Evolutionary conservation across 2,329 filamentous ascomycete species (phyloP), one percentile per base, ranked within the genome.

Genomic region (Lasiodiplodia sp.): DNA sequence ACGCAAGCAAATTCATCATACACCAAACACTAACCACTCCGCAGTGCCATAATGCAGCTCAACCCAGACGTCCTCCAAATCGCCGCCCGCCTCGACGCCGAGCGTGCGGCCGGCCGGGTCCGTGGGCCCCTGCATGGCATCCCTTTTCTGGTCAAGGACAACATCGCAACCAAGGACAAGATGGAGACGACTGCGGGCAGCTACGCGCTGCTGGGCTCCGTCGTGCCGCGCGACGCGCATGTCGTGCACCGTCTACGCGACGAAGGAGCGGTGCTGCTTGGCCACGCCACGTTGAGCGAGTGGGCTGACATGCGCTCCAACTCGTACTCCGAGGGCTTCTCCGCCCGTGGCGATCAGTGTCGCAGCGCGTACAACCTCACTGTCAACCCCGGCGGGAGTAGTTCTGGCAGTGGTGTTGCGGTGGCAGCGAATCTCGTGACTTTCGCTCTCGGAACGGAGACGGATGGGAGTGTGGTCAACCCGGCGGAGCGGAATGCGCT

Each of bases 101-200:
- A 93, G 78, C 85, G 91, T 21, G 74, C 76, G 14, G 73, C 79
- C 1, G 89, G 89, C 28, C 82, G 80, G 49, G 77, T 89, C 11
- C 85, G 89, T n/a, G 86, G 90, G 1, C 87, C 88, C 0, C 83
- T 94, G 1, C 91, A 94, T 75, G 91, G 91, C 3, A 92, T 94
- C 53, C 91, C 92, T 0, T 92, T 92, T 75, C 82, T 91, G 2
- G 87, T 93, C 71, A 94, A 94, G 78, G 91, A 94, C 38, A 79
- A 77, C 34, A 25, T 55, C 21, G 52, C 49, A 7, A 23, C 49
- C n/a, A 52, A 52, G 14, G 49, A 70, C 31, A 34, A 34, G 31
- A 10, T 34, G 31, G 31, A 34, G 31, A 34, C 31, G 8, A 34
- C 70, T 57, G 85, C 89, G 3, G 90, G 90, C 2, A 92, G 90